Conservation (phyloP, 371 early-diverging fungal genomes). For the Rhizopus sp. region DNA sequence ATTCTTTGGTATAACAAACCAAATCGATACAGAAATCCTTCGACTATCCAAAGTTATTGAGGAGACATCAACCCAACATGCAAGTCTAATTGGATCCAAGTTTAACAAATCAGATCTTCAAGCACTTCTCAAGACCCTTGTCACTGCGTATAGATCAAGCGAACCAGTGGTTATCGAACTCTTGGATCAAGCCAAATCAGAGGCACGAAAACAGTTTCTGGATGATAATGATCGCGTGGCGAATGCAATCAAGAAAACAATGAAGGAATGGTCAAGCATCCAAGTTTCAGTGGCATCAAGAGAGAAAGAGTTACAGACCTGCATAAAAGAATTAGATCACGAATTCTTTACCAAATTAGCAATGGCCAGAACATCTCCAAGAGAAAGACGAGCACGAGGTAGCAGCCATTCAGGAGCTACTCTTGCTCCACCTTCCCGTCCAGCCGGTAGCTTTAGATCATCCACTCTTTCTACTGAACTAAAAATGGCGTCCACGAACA, state of each 20-base stretch:
- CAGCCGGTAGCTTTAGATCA: conserved; percentile 18
- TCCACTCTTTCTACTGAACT: conserved; percentile 29
- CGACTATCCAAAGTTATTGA: conserved; percentile 33
- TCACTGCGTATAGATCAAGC: conserved; percentile 27
- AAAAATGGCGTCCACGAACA: conserved; percentile 19
- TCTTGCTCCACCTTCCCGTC: conserved; percentile 11
- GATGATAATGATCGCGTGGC: conserved; percentile 53
- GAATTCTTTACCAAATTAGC: conserved; percentile 52
- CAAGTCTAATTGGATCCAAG: conserved; percentile 33
- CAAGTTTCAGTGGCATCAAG: conserved; percentile 30
- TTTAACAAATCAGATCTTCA: conserved; percentile 55
- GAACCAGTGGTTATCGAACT: conserved; percentile 31
- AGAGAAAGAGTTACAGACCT: conserved; percentile 41
- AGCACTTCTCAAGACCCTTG: conserved; percentile 40
- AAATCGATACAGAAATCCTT: conserved; percentile 40
- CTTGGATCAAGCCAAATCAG: conserved; percentile 31
- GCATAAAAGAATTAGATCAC: conserved; percentile 44
- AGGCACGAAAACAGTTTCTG: conserved; percentile 44
- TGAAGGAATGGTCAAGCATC: conserved; percentile 48
- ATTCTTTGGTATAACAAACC: conserved; percentile 47
- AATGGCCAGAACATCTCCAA: conserved; percentile 33
- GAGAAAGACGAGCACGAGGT: conserved; percentile 13
- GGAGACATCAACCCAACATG: conserved; percentile 38
- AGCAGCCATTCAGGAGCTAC: conserved; percentile 1
- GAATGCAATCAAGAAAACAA: conserved; percentile 40